Evolutionary conservation across 202 grass and related monocot species (phyloP).

Genomic region (Setaria italica): DNA sequence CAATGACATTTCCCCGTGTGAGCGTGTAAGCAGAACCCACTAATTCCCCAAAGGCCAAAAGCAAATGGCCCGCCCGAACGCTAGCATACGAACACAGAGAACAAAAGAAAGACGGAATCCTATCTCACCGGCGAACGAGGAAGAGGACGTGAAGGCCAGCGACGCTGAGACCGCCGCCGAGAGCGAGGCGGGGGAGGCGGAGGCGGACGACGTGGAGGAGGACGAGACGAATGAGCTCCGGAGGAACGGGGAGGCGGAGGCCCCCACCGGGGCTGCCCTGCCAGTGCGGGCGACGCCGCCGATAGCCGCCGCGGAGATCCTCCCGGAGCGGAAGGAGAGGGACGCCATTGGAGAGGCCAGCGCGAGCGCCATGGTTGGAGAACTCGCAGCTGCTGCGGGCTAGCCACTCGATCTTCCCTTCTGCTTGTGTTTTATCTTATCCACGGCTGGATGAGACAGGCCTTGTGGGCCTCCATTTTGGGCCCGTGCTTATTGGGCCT

Average conservation of each 20-base stretch:
- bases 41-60: slow-evolving; percentile 4
- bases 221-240: slow-evolving; percentile 53
- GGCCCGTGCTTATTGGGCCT: neutral
- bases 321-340: slow-evolving; percentile 56
- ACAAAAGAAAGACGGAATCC: neutral
- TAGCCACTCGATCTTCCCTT: slow-evolving; percentile 10
- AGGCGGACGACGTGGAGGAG: slow-evolving; percentile 33
- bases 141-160: slow-evolving; percentile 59
- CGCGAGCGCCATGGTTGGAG: slow-evolving; percentile 49
- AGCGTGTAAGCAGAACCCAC: neutral
- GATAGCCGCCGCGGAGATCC: slow-evolving; percentile 49
- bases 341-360: slow-evolving; percentile 51
- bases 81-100: neutral
- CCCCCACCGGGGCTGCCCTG: slow-evolving; percentile 15
- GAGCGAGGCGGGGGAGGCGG: slow-evolving; percentile 42
- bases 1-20: neutral
- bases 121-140: slow-evolving; percentile 67
- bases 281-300: slow-evolving; percentile 43
- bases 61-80: neutral
- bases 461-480: neutral
- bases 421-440: slow-evolving; percentile 44
- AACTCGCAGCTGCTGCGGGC: neutral
- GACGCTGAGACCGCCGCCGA: slow-evolving; percentile 56
- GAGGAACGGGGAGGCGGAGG: slow-evolving; percentile 48
- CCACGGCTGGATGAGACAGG: slow-evolving; percentile 32